phyloP scores from a whole-genome alignment of 2,329 filamentous ascomycete genomes.

The Penicillium digitatum region DNA sequence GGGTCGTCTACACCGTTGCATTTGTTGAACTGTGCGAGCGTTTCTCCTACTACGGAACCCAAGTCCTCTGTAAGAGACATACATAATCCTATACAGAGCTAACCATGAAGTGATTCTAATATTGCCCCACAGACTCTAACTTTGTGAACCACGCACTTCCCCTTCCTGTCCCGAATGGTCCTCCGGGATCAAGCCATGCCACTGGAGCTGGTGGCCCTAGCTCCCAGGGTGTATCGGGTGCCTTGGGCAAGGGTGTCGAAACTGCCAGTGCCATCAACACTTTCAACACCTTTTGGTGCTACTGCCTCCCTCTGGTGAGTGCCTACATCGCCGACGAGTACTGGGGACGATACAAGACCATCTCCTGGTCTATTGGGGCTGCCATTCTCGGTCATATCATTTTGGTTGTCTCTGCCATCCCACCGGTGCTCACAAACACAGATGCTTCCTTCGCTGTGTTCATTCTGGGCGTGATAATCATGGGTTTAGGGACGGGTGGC shows the following conservation, averaged over 20 bases:
- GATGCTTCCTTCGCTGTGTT: background rate
- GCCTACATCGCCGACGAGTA: constrained; percentile 66
- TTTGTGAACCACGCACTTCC: background rate
- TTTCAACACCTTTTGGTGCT: constrained; percentile 63
- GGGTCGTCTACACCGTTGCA: constrained; percentile 64
- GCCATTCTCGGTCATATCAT: constrained; percentile 55
- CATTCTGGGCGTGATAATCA: background rate
- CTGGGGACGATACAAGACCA: constrained; percentile 67
- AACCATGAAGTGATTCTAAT: background rate
- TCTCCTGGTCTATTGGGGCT: constrained; percentile 61
- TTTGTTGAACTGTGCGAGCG: constrained; percentile 72
- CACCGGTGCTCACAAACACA: background rate
- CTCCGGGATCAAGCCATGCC: background rate
- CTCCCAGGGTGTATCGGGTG: background rate
- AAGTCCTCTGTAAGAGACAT: background rate
- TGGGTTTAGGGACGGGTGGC: background rate
- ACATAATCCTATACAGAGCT: background rate
- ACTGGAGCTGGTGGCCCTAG: background rate
- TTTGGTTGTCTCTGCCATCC: background rate
- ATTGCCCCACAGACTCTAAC: background rate
- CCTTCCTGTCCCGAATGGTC: background rate
- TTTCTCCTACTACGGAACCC: constrained; percentile 70
- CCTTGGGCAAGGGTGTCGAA: constrained; percentile 46
- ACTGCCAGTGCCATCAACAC: constrained; percentile 49
- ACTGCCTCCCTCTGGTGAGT: constrained; percentile 58